Evolutionary conservation across 192 early-diverging fungal species (phyloP), one percentile per base, ranked within the genome.

Genomic region (Gigaspora rosea): DNA sequence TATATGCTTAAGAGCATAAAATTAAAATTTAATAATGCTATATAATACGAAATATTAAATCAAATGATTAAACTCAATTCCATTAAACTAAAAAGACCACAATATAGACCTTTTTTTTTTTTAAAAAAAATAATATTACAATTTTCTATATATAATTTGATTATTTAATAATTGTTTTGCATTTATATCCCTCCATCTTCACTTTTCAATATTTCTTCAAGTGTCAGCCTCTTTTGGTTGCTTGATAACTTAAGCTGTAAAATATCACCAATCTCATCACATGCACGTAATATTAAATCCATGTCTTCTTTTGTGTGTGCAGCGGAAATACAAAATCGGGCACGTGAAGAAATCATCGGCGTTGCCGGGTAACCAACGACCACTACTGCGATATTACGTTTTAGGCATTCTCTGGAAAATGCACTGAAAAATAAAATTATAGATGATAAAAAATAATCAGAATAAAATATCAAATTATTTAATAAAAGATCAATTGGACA

Each of bases 351-450:
- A 77, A 99, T 95, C 73, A 97, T 97, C n/a, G 97, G 95, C 6
- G 97, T 99, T 12, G 96, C 97, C 4, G 96, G 97, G 82, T 97
- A 96, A 54, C 94, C 96, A 4, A 99, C 97, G 1, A 99, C 97
- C 22, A 97, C 96, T 15, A 97, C 94, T 22, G 96, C 95, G 72
- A 99, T 92, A 69, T 93, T 93, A 59, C 96, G 89, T 76, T 91
- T 87, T 50, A 98, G 88, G 73, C 91, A 89, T 82, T 96, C 96
- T 52, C 96, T 90, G 57, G 95, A 96, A 80, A 99, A 99, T 36
- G 96, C 97, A 41, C 84, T 85, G 71, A 46, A 78, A 13, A 49
- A 62, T 46, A 56, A 51, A 46, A 15, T 33, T 1, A 50, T 10
- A 32, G 4, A 11, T 16, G 16, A 36, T 41, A 65, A 36, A 36